Evolutionary conservation across 2,329 filamentous ascomycete species (phyloP).

Genomic region (Canariomyces notabilis): DNA sequence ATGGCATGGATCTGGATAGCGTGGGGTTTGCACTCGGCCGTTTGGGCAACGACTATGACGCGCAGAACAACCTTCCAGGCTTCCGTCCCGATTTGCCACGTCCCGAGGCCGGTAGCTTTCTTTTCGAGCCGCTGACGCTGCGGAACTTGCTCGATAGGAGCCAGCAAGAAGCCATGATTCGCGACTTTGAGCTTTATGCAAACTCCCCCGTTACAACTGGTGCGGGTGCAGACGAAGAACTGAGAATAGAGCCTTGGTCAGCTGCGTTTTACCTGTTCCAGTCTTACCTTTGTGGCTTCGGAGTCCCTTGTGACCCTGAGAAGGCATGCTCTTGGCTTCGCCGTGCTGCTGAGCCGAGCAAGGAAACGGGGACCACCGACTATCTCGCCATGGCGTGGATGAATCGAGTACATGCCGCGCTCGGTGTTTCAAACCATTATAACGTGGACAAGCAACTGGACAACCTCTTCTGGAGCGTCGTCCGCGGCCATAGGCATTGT

Average conservation of each 20-base stretch:
- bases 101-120: slow-evolving; percentile 7
- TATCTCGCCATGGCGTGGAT: slow-evolving; percentile 15
- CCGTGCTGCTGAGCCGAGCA: slow-evolving; percentile 4
- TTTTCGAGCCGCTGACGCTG: slow-evolving; percentile 11
- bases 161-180: slow-evolving; percentile 10
- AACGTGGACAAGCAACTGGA: slow-evolving; percentile 5
- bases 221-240: background rate
- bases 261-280: slow-evolving; percentile 16
- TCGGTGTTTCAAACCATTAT: slow-evolving; percentile 7
- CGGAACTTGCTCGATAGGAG: slow-evolving; percentile 9
- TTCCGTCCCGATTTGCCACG: slow-evolving; percentile 14
- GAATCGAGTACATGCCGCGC: slow-evolving; percentile 9
- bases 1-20: slow-evolving; percentile 11
- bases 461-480: slow-evolving; percentile 7
- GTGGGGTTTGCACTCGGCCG: slow-evolving; percentile 11
- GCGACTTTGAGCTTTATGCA: slow-evolving; percentile 9
- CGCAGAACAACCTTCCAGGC: slow-evolving; percentile 17
- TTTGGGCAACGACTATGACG: slow-evolving; percentile 15
- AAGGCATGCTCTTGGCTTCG: slow-evolving; percentile 15
- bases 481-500: slow-evolving; percentile 12
- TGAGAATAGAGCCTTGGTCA: slow-evolving; percentile 1
- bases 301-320: background rate
- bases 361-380: slow-evolving; percentile 6
- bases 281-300: slow-evolving; percentile 15
- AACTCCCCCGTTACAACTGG: background rate